Base-by-base conservation (phyloP, 2,329 filamentous ascomycete genomes). In the Diaporthe citriasiana region DNA sequence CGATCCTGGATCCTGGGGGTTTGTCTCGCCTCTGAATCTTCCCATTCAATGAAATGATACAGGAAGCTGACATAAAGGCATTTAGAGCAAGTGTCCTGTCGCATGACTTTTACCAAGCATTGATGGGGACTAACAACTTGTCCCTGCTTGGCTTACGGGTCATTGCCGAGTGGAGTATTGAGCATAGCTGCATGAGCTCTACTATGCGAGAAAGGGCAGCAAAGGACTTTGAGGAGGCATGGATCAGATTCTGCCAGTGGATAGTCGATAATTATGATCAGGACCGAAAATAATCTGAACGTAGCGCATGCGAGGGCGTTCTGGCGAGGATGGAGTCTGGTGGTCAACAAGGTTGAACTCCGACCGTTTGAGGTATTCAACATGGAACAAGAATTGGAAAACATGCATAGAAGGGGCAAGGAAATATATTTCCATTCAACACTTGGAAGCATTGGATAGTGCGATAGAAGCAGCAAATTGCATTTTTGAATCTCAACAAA, bases 51-150 rank as follows among this genome's bases (percentile, higher is more conserved):
- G 35, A 12, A 42, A 17, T 9, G 22, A 9, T 40, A 15, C 19
- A 9, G 13, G 7, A 25, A 70, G 45, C 55, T 53, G 51, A 25
- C 47, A 7, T 40, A 42, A 15, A 25, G 59, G n/a, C n/a, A n/a
- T n/a, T n/a, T 73, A 93, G 91, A 76, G 93, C 92, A 22, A 91
- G 90, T 25, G 63, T 66, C 4, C 86, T 95, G 55, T 92, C 91
- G 1, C 92, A 94, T 77, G 93, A 95, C 79, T 94, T 94, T 79
- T 95, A 94, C 80, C 93, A 95, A 79, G 87, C 92, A 73, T 90
- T 94, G 86, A 88, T 93, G 9, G 93, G 93, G 65, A 90, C 90
- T 53, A 85, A 87, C 22, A 87, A 90, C 72, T 93, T 94, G 87
- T 89, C 87, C n/a, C 81, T 95, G 0, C 89, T 89, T 76, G 92